Evolutionary conservation across 2,329 filamentous ascomycete species (phyloP).

Genomic region (Dothistroma septosporum): DNA sequence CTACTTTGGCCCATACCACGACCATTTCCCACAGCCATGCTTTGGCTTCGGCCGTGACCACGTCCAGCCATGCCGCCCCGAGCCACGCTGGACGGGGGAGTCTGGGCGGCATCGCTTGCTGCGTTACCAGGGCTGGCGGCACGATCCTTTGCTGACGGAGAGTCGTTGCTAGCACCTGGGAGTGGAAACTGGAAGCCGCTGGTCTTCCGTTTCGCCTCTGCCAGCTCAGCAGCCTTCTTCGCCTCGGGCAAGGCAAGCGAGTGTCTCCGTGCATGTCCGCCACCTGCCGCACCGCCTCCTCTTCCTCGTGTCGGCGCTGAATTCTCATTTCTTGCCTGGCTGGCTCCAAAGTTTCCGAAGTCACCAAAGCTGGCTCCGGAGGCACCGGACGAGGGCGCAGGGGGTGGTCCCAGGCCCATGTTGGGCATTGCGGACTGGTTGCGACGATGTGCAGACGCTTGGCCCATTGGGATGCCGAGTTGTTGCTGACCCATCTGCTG

Average conservation of each 20-base stretch:
- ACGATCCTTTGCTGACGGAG: conserved; percentile 47
- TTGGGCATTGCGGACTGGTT: conserved; percentile 96
- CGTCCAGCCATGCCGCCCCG: conserved; percentile 39
- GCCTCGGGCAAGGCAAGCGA: conserved; percentile 92
- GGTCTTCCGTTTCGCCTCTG: conserved; percentile 92
- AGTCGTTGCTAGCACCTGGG: conserved; percentile 58
- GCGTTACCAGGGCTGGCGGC: conserved; percentile 54
- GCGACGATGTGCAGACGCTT: conserved; percentile 84
- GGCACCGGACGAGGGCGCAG: conserved; percentile 79
- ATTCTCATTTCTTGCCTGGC: conserved; percentile 57
- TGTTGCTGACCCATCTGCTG: conserved; percentile 55
- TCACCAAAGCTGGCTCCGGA: conserved; percentile 76
- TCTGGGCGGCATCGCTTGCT: conserved; percentile 16
- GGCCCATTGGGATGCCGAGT: conserved; percentile 65
- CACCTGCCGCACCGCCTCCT: conserved; percentile 62
- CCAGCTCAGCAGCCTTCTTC: conserved; percentile 93
- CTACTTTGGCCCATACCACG: conserved; percentile 58
- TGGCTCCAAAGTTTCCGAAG: conserved; percentile 53
- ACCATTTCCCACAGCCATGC: conserved; percentile 71
- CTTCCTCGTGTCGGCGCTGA: conserved; percentile 64
- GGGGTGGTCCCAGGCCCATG: conserved; percentile 75
- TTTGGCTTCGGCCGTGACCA: conserved; percentile 71
- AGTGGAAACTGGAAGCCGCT: conserved; percentile 92
- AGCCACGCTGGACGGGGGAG: conserved; percentile 26
- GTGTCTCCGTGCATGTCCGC: conserved; percentile 88